Evolutionary conservation across 371 early-diverging fungal species (phyloP).

Genomic region (Mucor indicus): DNA sequence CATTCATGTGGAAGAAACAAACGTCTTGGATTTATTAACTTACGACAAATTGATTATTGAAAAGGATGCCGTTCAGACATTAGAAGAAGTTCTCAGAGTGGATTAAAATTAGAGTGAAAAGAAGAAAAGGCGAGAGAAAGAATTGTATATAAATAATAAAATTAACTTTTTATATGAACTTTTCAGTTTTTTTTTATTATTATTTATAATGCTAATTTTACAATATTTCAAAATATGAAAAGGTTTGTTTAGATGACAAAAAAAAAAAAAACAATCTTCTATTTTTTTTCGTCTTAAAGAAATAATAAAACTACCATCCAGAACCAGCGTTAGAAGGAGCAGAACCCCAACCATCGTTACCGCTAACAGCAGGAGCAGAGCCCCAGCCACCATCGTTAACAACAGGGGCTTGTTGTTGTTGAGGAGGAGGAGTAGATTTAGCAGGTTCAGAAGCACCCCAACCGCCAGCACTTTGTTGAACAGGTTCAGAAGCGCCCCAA

Average conservation of each 20-base stretch:
- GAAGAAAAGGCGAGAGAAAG: too few relatives aligned
- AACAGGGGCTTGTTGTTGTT: slow-evolving; percentile 8
- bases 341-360: slow-evolving; percentile 35
- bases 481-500: slow-evolving; percentile 21
- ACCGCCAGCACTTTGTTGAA: slow-evolving; percentile 22
- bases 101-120: not conserved
- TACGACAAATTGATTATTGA: slow-evolving; percentile 78
- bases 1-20: slow-evolving; percentile 66
- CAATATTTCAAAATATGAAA: too few relatives aligned
- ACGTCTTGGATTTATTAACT: slow-evolving; percentile 77
- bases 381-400: slow-evolving; percentile 14
- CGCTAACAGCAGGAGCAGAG: slow-evolving; percentile 12
- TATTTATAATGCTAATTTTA: too few relatives aligned
- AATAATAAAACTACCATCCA: too few relatives aligned
- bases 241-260: too few relatives aligned
- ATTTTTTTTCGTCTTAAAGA: too few relatives aligned
- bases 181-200: too few relatives aligned
- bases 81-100: slow-evolving; percentile 53
- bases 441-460: slow-evolving; percentile 29
- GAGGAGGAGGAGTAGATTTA: slow-evolving; percentile 14
- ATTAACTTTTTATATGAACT: not conserved
- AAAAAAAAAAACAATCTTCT: too few relatives aligned
- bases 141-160: not conserved
- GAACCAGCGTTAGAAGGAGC: slow-evolving; percentile 19
- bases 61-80: slow-evolving; percentile 65